A percentile compares a stretch with the other conserved stretches of the same genome.
Conservation (phyloP, 2,329 filamentous ascomycete species). For the Emergomyces pasteurianus region DNA sequence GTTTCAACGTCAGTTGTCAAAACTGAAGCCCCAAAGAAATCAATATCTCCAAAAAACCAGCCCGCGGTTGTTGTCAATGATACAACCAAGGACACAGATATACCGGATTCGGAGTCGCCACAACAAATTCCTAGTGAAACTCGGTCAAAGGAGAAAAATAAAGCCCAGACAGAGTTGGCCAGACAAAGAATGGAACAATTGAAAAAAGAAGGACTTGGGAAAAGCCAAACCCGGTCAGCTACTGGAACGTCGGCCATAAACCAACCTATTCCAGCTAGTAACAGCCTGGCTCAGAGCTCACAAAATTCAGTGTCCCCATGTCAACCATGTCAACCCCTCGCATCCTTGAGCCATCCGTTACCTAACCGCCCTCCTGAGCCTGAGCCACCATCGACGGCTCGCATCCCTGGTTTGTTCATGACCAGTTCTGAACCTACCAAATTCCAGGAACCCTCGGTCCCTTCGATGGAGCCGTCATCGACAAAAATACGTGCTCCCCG, state of each 20-base stretch:
- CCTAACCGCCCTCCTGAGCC: conserved; percentile 26
- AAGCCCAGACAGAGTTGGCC: conserved; percentile 62
- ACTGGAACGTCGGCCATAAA: background rate
- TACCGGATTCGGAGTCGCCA: conserved; percentile 2
- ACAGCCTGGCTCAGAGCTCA: conserved; percentile 2
- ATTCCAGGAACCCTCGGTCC: background rate
- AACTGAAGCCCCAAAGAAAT: conserved; percentile 4
- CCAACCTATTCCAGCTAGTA: conserved; percentile 1
- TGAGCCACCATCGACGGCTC: conserved; percentile 19
- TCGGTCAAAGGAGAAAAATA: conserved; percentile 35
- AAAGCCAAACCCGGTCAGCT: conserved; percentile 21
- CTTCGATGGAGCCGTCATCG: conserved; percentile 4
- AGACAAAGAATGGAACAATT: conserved; percentile 69
- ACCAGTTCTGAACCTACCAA: conserved; percentile 12
- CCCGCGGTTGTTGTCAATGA: conserved; percentile 6
- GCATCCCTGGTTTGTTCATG: conserved; percentile 45
- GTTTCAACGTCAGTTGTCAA: background rate
- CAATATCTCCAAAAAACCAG: background rate
- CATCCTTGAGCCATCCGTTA: conserved; percentile 22
- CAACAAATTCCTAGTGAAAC: conserved; percentile 9
- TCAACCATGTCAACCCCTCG: conserved; percentile 2
- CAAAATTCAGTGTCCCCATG: background rate
- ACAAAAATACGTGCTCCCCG: conserved; percentile 16
- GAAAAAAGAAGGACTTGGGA: conserved; percentile 40
- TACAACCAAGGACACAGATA: conserved; percentile 16